Evolutionary conservation across 1,284 basidiomycete genomes (phyloP), one percentile per base, ranked within the genome.

Genomic region (Cutaneotrichosporon spelunceum): DNA sequence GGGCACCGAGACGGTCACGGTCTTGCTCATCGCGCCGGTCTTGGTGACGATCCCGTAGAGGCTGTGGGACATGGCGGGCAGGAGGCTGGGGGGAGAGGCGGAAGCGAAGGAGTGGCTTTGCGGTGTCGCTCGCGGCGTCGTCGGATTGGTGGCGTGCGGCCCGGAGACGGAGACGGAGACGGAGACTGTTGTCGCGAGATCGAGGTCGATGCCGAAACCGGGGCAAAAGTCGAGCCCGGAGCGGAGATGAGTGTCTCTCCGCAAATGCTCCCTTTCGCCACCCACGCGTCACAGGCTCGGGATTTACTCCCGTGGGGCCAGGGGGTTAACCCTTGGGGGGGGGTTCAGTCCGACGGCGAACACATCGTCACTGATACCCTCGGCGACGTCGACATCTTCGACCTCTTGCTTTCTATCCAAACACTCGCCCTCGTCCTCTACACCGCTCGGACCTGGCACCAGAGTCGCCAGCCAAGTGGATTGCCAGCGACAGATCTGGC

Each of bases 21-120:
- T 76, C 69, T 75, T 76, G 55, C 63, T 59, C 73, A 75, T 76
- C 21, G 64, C 72, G 36, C 72, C 73, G 21, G 67, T 68, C 67
- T 75, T 74, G 42, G 72, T 74, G 48, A 76, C 75, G 29, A 70
- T 53, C 19, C 71, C 71, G 53, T 63, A 63, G 56, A 71, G 67
- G 48, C 71, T 64, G 61, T 72, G 68, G 49, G 71, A 65, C 70
- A 71, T 71, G 55, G 49, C 53, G 49, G 67, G 66, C 39, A 66
- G 67, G 13, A 14, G 26, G 9, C 30, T 26, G 54, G 9, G 33
- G 36, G 29, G 26, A 27, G 1, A 34, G 29, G 45, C 16, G n/a
- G 45, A n/a, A 14, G 14, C 19, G 7, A 13, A 23, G 19, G 48
- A 16, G 48, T 6, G 7, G 13, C 1, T 13, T 6, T 4, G 23